Percentiles rank a stretch among this genome's conserved stretches.
Evolutionary conservation across 768 basidiomycete genomes (phyloP).

Genomic region (Scleroderma bovista): DNA sequence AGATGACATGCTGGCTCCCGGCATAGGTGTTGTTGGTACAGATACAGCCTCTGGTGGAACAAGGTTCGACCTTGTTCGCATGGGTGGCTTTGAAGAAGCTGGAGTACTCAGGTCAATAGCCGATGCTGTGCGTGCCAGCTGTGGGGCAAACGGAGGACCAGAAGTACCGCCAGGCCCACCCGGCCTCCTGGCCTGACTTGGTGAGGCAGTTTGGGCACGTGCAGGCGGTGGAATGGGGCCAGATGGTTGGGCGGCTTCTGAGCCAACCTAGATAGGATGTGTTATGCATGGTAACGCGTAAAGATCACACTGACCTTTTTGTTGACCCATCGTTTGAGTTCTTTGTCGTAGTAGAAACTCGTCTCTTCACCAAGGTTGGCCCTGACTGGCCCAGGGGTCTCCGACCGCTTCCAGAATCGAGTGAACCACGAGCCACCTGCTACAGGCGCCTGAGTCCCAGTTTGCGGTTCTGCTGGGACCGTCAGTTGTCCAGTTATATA

Average conservation of each 20-base stretch:
- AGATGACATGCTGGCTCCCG: neutral
- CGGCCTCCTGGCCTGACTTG: slow-evolving; percentile 45
- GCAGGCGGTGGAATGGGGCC: slow-evolving; percentile 72
- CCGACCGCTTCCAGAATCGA: slow-evolving; percentile 71
- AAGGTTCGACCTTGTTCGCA: slow-evolving; percentile 62
- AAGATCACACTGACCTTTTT: slow-evolving; percentile 57
- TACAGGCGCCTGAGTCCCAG: slow-evolving; percentile 23
- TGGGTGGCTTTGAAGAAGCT: slow-evolving; percentile 34
- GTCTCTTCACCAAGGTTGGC: slow-evolving; percentile 92
- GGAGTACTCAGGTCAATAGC: slow-evolving; percentile 55
- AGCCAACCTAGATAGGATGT: slow-evolving; percentile 41
- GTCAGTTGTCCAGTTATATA: neutral
- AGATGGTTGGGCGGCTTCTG: slow-evolving; percentile 47
- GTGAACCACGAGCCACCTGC: slow-evolving; percentile 69
- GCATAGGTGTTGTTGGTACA: slow-evolving; percentile 28
- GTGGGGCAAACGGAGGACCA: slow-evolving; percentile 29
- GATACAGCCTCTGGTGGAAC: slow-evolving; percentile 43
- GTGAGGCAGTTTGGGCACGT: slow-evolving; percentile 82
- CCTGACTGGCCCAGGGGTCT: slow-evolving; percentile 68
- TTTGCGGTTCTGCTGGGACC: slow-evolving; percentile 1
- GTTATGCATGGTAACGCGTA: neutral
- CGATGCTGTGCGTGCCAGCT: slow-evolving; percentile 53
- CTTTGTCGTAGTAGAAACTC: slow-evolving; percentile 89
- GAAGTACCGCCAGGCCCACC: slow-evolving; percentile 26
- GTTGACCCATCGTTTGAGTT: slow-evolving; percentile 95